Base-by-base conservation (phyloP, 257 asterid species). In the Penstemon barbatus region DNA sequence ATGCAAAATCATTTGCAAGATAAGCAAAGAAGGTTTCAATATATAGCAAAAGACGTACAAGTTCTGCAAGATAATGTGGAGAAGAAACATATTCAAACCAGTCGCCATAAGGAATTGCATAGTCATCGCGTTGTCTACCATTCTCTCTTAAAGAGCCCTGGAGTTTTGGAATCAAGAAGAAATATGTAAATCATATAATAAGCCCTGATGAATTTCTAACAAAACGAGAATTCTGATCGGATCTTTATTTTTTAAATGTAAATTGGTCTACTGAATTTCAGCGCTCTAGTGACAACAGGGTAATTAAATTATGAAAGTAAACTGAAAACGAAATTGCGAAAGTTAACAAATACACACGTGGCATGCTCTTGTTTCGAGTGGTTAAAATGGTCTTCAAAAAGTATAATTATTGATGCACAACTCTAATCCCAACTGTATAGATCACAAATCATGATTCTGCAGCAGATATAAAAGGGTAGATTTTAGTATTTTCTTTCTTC, bases 31-130 rank as follows among this genome's bases (percentile, higher is more conserved):
- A 71, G 59, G 41, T 65, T 39, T 15, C 45, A 9, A 38, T 10
- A 48, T 15, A 66, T 63, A 59, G 41, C 41, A 48, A 55, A 66
- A 13, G 44, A 68, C 83, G 63, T 83, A 91, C 99, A 50, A 89
- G 85, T 84, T 94, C 99, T 63, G 97, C 92, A 73, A 94, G 86
- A 76, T 91, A 94, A 75, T 93, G 99, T 7, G 99, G 96, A 63
- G 90, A 85, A 3, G 99, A 93, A 73, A 91, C 97, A 80, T 84
- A 84, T 68, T 82, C 79, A 74, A 93, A 93, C 99, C 99, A 93
- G 78, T 88, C 96, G n/a, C 97, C 96, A 46, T 44, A 61, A 63
- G 96, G 99, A 66, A 89, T 81, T 40, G 39, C 75, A 69, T 93
- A 90, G 7, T 79, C 87, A 42, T 69, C 77, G 5, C 9, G 71